These are phyloP conservation scores for Oidiodendron maius DNA, from an alignment of 495 filamentous ascomycete species.

Conservation along the genomic window DNA sequence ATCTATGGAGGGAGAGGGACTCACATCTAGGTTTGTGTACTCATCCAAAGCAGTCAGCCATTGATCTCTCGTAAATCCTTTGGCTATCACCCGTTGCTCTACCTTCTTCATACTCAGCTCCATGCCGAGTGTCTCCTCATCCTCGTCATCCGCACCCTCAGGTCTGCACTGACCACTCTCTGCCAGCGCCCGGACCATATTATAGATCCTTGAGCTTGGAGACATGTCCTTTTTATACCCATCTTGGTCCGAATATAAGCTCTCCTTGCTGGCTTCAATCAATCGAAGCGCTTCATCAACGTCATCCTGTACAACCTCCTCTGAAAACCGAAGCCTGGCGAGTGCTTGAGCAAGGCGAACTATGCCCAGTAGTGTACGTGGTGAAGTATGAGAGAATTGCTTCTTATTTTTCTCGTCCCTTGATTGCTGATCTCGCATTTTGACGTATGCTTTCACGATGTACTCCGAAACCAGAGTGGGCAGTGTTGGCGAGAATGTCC, in stretches of 20 bases:
- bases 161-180: conserved; percentile 67
- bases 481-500: conserved; percentile 79
- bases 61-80: conserved; percentile 94
- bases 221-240: conserved; percentile 62
- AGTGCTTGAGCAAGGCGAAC: conserved; percentile 91
- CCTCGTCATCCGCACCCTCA: conserved; percentile 58
- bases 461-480: conserved; percentile 84
- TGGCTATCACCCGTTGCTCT: conserved; percentile 83
- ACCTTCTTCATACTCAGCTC: conserved; percentile 84
- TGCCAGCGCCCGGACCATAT: conserved; percentile 77
- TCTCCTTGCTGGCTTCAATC: conserved; percentile 86
- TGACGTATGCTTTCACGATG: conserved; percentile 92
- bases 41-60: conserved; percentile 80
- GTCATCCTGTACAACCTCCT: conserved; percentile 80
- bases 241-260: conserved; percentile 62
- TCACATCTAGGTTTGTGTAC: conserved; percentile 82
- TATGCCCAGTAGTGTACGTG: conserved; percentile 87
- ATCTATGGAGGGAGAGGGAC: conserved; percentile 29
- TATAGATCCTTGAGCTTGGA: conserved; percentile 85
- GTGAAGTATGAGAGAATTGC: conserved; percentile 87
- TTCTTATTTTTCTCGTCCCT: conserved; percentile 81
- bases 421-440: conserved; percentile 82
- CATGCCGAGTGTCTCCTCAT: conserved; percentile 41
- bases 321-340: conserved; percentile 84
- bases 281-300: conserved; percentile 92